These are phyloP conservation scores for Sanghuangporus baumii DNA, from an alignment of 1,284 basidiomycete genomes.

Conservation along the genomic window DNA sequence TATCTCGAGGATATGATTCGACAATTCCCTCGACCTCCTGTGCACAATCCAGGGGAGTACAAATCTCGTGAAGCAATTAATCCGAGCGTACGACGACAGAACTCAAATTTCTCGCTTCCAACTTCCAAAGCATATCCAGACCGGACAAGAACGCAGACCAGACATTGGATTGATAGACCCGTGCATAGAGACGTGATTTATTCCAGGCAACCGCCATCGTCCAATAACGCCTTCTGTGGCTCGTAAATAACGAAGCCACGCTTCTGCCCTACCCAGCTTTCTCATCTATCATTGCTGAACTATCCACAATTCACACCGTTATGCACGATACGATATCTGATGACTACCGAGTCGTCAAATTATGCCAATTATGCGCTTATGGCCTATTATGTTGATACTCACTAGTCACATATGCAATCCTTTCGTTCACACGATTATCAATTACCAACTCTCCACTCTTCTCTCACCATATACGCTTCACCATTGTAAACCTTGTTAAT, in stretches of 20 bases:
- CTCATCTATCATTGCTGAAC: neutral
- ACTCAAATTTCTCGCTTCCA: slow-evolving; percentile 9
- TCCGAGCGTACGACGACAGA: slow-evolving; percentile 1
- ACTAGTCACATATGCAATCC: neutral
- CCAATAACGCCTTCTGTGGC: neutral
- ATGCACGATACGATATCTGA: neutral
- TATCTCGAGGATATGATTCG: slow-evolving; percentile 2
- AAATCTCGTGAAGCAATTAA: neutral
- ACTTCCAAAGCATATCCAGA: neutral
- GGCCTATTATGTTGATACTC: neutral
- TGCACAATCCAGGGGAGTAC: slow-evolving; percentile 2
- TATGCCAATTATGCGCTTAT: slow-evolving; percentile 11
- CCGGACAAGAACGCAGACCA: neutral
- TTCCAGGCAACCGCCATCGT: neutral
- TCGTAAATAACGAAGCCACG: neutral
- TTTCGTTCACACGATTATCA: neutral
- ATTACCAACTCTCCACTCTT: neutral
- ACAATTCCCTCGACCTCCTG: slow-evolving; percentile 13
- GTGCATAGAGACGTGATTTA: neutral
- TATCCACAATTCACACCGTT: neutral
- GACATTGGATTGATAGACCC: neutral
- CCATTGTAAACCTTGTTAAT: slow-evolving; percentile 89
- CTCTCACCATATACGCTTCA: slow-evolving; percentile 81
- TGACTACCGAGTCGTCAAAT: neutral
- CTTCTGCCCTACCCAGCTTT: neutral